These are phyloP conservation scores for Gracilariopsis chorda DNA, from an alignment of 23 red algal species.

Conservation along the genomic window DNA sequence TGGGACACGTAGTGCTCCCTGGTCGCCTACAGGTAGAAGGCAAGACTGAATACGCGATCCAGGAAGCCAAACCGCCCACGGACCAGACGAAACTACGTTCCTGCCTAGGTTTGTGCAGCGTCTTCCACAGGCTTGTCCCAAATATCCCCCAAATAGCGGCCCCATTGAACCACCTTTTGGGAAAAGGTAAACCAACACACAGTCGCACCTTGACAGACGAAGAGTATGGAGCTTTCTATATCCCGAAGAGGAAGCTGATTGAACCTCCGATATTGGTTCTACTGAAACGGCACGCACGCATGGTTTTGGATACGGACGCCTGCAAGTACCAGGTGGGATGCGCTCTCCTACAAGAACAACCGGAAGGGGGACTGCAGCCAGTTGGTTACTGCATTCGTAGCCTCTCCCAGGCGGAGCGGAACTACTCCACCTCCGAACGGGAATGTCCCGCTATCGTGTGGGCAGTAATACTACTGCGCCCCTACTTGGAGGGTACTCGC, in stretches of 20 bases:
- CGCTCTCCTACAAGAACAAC: background rate
- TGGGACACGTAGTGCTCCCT: background rate
- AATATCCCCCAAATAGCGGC: no score
- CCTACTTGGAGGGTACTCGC: conserved; percentile 10
- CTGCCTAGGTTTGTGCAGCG: background rate
- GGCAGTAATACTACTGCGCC: background rate
- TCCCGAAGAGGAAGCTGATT: background rate
- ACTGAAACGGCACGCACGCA: background rate
- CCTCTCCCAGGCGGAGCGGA: background rate
- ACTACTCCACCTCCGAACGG: background rate
- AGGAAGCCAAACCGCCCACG: background rate
- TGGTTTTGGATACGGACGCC: background rate
- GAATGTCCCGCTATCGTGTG: background rate
- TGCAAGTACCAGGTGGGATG: background rate
- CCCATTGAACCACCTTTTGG: background rate
- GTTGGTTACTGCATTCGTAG: background rate
- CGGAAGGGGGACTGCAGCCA: background rate
- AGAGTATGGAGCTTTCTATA: background rate
- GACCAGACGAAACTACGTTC: background rate
- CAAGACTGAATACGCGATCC: background rate
- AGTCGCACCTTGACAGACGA: background rate
- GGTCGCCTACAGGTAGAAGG: background rate
- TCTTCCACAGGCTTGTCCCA: background rate
- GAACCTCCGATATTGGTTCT: background rate
- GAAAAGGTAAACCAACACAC: background rate